A percentile compares a stretch with the other conserved stretches of the same genome.
phyloP scores from a whole-genome alignment of 148 eudicot genomes.

The Vaccinium corymbosum region DNA sequence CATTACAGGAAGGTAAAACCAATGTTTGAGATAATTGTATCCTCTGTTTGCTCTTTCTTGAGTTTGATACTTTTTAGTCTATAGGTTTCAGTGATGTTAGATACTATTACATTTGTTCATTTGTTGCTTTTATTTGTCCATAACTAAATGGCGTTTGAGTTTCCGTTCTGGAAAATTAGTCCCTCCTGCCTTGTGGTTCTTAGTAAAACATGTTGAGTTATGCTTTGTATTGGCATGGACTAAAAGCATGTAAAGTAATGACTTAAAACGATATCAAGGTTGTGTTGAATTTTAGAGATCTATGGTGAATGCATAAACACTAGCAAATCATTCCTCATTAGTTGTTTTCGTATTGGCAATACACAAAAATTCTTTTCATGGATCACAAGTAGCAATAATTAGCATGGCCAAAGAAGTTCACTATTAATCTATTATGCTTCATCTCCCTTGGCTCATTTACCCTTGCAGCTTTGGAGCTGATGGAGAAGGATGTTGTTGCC shows the following conservation, averaged over 20 bases:
- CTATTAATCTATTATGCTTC: not conserved
- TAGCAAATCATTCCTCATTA: conserved; percentile 5
- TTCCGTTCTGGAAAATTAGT: not conserved
- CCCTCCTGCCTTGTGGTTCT: not conserved
- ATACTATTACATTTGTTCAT: not conserved
- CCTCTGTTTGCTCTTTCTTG: not conserved
- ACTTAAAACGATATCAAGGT: not conserved
- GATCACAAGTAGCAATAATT: conserved; percentile 3
- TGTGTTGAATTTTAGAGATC: conserved; percentile 5
- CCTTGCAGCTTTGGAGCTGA: conserved; percentile 60
- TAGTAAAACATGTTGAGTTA: not conserved
- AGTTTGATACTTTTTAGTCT: not conserved
- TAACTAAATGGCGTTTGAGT: not conserved
- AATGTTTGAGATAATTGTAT: not conserved
- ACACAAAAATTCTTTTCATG: not conserved
- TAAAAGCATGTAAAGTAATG: conserved; percentile 8
- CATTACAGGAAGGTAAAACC: not conserved
- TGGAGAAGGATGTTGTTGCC: conserved; percentile 62
- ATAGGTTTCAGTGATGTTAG: not conserved
- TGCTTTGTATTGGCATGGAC: conserved; percentile 11
- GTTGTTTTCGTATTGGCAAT: not conserved
- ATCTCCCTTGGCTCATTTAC: conserved; percentile 6
- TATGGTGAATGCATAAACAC: not conserved
- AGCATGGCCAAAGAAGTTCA: no score
- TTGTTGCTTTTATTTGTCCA: not conserved